phyloP scores from a whole-genome alignment of 306 rosid species.

The Lithocarpus polystachyus region DNA sequence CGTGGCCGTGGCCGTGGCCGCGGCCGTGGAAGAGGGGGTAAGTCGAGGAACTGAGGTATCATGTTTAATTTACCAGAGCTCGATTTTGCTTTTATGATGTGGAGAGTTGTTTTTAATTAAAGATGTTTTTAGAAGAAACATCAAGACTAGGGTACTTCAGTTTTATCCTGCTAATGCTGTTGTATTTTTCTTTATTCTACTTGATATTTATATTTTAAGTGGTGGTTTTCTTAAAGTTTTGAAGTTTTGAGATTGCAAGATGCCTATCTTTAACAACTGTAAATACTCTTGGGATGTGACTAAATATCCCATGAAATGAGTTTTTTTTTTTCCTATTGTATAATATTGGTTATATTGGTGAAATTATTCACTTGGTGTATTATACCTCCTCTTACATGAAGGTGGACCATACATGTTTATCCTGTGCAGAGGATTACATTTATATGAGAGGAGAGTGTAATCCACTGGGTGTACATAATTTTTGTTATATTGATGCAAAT shows the following conservation, averaged over 20 bases:
- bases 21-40: conserved; percentile 57
- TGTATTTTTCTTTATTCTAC: background rate
- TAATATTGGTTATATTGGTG: too few relatives aligned
- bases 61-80: conserved; percentile 1
- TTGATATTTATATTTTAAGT: background rate
- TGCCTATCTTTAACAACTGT: background rate
- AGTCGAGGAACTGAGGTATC: conserved; percentile 45
- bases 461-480: too few relatives aligned
- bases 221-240: background rate
- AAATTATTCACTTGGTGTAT: too few relatives aligned
- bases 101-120: conserved; percentile 1
- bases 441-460: too few relatives aligned
- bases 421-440: too few relatives aligned
- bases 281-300: background rate
- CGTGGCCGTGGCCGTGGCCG: conserved; percentile 59
- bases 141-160: background rate
- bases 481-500: too few relatives aligned
- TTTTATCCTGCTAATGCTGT: background rate
- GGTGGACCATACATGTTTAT: too few relatives aligned
- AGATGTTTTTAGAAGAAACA: background rate
- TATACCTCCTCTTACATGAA: too few relatives aligned
- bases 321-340: too few relatives aligned
- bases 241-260: background rate
- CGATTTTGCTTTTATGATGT: background rate
- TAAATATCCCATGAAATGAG: too few relatives aligned